Percentiles rank a stretch among this genome's conserved stretches.
Conservation (phyloP, 2,329 filamentous ascomycete species). For the Fusarium avenaceum region DNA sequence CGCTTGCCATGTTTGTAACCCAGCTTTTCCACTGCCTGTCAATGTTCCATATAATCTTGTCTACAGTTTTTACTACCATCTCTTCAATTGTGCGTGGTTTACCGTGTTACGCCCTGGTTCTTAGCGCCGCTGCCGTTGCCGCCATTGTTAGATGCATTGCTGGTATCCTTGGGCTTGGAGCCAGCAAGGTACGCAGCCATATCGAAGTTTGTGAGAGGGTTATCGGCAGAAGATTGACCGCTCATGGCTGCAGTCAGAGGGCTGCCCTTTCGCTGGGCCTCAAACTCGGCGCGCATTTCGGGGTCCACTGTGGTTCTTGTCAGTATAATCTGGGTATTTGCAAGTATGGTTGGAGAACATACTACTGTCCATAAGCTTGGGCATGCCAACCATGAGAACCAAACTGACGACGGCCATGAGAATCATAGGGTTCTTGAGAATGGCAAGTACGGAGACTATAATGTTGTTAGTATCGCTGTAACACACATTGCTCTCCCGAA, state of each 20-base stretch:
- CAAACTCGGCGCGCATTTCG: slow-evolving; percentile 93
- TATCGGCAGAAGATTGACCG: slow-evolving; percentile 52
- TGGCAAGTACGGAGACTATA: slow-evolving; percentile 80
- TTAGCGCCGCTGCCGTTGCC: slow-evolving; percentile 47
- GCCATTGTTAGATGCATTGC: slow-evolving; percentile 37
- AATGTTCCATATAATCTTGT: neutral
- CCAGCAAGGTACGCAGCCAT: slow-evolving; percentile 75
- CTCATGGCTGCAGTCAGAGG: slow-evolving; percentile 72
- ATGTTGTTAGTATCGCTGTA: slow-evolving; percentile 10
- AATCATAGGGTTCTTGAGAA: slow-evolving; percentile 97
- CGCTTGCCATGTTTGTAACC: slow-evolving; percentile 18
- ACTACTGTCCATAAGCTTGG: slow-evolving; percentile 96
- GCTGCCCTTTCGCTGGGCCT: slow-evolving; percentile 85
- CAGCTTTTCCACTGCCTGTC: slow-evolving; percentile 5
- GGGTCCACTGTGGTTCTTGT: slow-evolving; percentile 80
- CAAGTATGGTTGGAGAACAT: slow-evolving; percentile 57
- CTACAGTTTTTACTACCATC: slow-evolving; percentile 3
- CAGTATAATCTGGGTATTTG: slow-evolving; percentile 1
- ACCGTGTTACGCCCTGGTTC: slow-evolving; percentile 59
- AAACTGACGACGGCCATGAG: slow-evolving; percentile 88
- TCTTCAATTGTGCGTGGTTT: slow-evolving; percentile 1
- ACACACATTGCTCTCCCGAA: neutral
- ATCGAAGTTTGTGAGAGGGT: slow-evolving; percentile 69
- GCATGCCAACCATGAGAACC: slow-evolving; percentile 90
- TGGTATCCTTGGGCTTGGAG: slow-evolving; percentile 60